phyloP scores from a whole-genome alignment of 208 protist species.

The Tritrichomonas musculus region DNA sequence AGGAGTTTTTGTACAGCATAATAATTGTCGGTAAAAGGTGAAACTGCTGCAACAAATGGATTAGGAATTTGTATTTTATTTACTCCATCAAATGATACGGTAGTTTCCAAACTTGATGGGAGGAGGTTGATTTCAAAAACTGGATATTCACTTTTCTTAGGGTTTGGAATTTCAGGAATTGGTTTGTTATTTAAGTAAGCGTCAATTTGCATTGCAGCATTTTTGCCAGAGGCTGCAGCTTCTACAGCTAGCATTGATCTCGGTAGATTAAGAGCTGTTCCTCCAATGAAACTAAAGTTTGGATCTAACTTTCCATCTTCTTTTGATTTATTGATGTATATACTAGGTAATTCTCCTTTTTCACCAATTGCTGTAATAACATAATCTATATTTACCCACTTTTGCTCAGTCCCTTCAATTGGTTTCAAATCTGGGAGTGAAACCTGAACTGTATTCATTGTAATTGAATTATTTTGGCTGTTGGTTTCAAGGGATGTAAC shows the following conservation, averaged over 20 bases:
- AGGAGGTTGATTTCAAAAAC: not conserved
- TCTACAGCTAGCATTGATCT: not conserved
- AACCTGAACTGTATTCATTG: not conserved
- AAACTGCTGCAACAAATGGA: conserved; percentile 22
- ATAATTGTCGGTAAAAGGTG: not conserved
- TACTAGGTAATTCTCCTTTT: too few species aligned
- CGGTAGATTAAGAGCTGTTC: not conserved
- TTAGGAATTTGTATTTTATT: not conserved
- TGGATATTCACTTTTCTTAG: too few species aligned
- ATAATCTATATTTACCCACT: not conserved
- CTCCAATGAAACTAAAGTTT: not conserved
- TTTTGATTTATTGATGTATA: too few species aligned
- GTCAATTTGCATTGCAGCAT: not conserved
- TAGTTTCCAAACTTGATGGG: not conserved
- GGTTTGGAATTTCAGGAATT: not conserved
- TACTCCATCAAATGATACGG: not conserved
- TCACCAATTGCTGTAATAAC: not conserved
- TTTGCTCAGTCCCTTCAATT: not conserved
- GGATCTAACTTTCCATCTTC: too few species aligned
- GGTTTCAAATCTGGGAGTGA: not conserved
- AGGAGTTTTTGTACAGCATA: not conserved
- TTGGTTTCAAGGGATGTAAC: not conserved
- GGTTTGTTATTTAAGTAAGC: not conserved
- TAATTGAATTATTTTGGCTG: not conserved
- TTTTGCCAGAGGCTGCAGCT: conserved; percentile 17